phyloP scores from a whole-genome alignment of 306 rosid species.

The Phaseolus lunatus region DNA sequence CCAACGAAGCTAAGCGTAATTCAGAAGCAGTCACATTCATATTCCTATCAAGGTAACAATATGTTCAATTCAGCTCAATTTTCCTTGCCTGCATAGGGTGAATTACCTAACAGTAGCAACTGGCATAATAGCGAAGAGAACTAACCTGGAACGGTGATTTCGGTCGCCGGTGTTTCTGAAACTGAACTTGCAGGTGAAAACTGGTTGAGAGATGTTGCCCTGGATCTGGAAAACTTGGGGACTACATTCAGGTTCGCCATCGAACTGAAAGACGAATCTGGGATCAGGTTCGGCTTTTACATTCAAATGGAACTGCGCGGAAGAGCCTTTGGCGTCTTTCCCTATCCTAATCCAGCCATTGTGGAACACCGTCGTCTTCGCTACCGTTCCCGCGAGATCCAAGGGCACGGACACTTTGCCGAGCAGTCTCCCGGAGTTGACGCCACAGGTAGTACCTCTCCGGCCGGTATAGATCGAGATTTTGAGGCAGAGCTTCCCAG shows the following conservation, averaged over 20 bases:
- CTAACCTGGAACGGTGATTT: constrained; percentile 63
- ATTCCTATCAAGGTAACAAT: not conserved
- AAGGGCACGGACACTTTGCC: constrained; percentile 64
- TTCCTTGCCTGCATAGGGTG: not conserved
- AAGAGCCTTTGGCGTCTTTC: constrained; percentile 57
- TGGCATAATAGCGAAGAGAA: not conserved
- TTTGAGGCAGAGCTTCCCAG: constrained; percentile 53
- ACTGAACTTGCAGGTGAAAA: constrained; percentile 78
- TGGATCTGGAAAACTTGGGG: constrained; percentile 81
- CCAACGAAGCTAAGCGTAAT: not conserved
- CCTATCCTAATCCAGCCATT: constrained; percentile 78
- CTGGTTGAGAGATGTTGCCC: constrained; percentile 73
- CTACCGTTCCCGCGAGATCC: constrained; percentile 58
- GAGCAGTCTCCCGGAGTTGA: constrained; percentile 62
- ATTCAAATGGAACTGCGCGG: constrained; percentile 75
- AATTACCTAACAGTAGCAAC: not conserved
- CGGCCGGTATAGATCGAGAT: constrained; percentile 73
- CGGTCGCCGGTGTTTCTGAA: constrained; percentile 71
- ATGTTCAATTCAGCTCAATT: not conserved
- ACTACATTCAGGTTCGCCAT: constrained; percentile 80
- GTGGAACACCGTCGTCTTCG: constrained; percentile 55
- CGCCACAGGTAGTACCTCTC: constrained; percentile 68
- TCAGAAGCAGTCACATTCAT: constrained; percentile 22
- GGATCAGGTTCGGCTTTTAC: constrained; percentile 79
- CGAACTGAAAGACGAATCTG: constrained; percentile 76